Base-by-base conservation (phyloP, 129 eudicot genomes). In the Lonicera japonica region DNA sequence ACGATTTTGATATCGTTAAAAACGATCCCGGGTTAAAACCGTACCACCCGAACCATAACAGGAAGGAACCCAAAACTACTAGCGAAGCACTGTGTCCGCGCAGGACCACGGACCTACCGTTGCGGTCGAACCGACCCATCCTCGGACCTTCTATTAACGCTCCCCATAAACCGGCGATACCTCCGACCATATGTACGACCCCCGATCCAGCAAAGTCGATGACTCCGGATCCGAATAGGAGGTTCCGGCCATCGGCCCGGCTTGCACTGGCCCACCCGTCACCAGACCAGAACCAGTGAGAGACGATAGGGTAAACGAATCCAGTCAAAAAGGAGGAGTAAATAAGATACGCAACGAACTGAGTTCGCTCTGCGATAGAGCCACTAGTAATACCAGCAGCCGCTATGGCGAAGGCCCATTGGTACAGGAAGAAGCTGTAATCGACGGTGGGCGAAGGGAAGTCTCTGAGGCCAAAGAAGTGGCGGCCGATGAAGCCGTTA, bases 301-400 rank as follows among this genome's bases (percentile, higher is more conserved):
- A 80, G 16, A 77, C 87, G 10, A 84, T 46, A 0, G 92, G 92
- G 57, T 84, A 84, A 40, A 84, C 92, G 50, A 84, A 80, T 4
- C 87, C 92, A 54, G 90, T 83, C 38, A 84, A 73, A 75, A 84
- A 84, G 19, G 84, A 77, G 21, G 92, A 84, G 75, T 84, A 84
- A 7, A 84, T 84, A 13, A 84, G 77, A 66, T 84, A 84, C 18
- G 92, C 92, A 7, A 84, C 92, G 67, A 84, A 84, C 39, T 80
- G 92, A 45, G 90, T 83, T 61, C 90, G 75, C 18, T 84, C 91
- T 0, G 91, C 91, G 46, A 84, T 84, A 11, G 91, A 84, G 7
- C 92, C 92, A 51, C 92, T 84, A 0, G 92, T 80, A 48, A 84
- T 84, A n/a, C 87, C 94, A 17, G 94, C 94, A 6, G 94, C 87